These are phyloP conservation scores for Orobanche coerulescens DNA, from an alignment of 257 asterid genomes.

Conservation along the genomic window DNA sequence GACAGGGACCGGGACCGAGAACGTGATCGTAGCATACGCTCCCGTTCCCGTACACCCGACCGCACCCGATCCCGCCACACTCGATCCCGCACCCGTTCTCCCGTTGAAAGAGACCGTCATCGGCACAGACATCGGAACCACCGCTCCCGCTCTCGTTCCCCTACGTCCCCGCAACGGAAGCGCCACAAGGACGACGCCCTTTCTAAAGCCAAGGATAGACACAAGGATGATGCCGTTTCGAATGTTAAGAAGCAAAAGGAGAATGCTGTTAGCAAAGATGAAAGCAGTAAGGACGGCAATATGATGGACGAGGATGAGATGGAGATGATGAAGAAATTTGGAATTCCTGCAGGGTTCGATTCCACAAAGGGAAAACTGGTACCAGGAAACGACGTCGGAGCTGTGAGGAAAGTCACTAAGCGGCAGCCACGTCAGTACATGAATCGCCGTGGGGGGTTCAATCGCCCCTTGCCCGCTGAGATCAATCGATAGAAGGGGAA, in stretches of 20 bases:
- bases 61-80: conserved; percentile 56
- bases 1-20: conserved; percentile 36
- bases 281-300: conserved; percentile 27
- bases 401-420: conserved; percentile 89
- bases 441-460: conserved; percentile 99
- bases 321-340: conserved; percentile 94
- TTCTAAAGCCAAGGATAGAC: conserved; percentile 41
- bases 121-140: conserved; percentile 49
- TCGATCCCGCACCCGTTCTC: conserved; percentile 77
- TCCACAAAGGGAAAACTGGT: conserved; percentile 93
- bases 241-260: conserved; percentile 48
- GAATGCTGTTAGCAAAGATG: conserved; percentile 29
- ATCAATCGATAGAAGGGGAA: conserved; percentile 45
- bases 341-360: conserved; percentile 88
- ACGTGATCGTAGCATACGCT: conserved; percentile 51
- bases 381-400: conserved; percentile 78
- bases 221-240: conserved; percentile 31
- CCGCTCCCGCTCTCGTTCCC: conserved; percentile 43
- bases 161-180: conserved; percentile 63
- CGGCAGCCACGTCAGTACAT: conserved; percentile 98
- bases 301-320: conserved; percentile 75
- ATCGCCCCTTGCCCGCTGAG: conserved; percentile 95
- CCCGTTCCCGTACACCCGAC: conserved; percentile 83
- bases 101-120: conserved; percentile 59
- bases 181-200: conserved; percentile 56